Evolutionary conservation across 306 rosid genomes (phyloP).

Genomic region (Astragalus membranaceus): DNA sequence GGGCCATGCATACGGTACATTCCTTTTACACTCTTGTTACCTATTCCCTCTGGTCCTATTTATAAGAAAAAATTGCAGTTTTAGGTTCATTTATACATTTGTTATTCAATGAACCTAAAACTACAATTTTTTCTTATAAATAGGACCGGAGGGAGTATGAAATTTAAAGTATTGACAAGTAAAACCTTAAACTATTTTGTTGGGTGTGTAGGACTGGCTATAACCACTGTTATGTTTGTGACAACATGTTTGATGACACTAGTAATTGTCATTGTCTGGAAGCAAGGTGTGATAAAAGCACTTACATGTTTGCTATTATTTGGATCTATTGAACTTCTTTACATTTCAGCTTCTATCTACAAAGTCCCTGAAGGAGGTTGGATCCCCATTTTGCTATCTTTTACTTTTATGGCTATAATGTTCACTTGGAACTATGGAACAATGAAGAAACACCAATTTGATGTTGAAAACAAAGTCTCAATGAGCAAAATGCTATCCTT

Average conservation of each 20-base stretch:
- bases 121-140: too few relatives aligned
- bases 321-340: slow-evolving; percentile 30
- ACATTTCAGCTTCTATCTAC: slow-evolving; percentile 29
- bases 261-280: slow-evolving; percentile 63
- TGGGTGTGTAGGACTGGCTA: slow-evolving; percentile 29
- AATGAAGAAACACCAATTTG: slow-evolving; percentile 29
- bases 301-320: slow-evolving; percentile 25
- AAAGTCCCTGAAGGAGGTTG: slow-evolving; percentile 32
- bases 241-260: slow-evolving; percentile 61
- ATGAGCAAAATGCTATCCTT: slow-evolving; percentile 25
- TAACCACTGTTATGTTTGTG: slow-evolving; percentile 34
- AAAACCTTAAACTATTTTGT: slow-evolving; percentile 21
- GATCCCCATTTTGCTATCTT: slow-evolving; percentile 29
- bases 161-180: neutral
- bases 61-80: too few relatives aligned
- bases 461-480: slow-evolving; percentile 36
- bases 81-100: too few relatives aligned
- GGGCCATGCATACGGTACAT: slow-evolving; percentile 37
- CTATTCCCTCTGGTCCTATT: too few relatives aligned
- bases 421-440: slow-evolving; percentile 31
- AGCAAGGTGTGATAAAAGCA: slow-evolving; percentile 37
- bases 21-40: neutral
- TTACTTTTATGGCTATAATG: slow-evolving; percentile 26
- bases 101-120: too few relatives aligned
- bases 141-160: neutral